These are phyloP conservation scores for Rubroboletus satanas DNA, from an alignment of 768 basidiomycete genomes.

Conservation along the genomic window DNA sequence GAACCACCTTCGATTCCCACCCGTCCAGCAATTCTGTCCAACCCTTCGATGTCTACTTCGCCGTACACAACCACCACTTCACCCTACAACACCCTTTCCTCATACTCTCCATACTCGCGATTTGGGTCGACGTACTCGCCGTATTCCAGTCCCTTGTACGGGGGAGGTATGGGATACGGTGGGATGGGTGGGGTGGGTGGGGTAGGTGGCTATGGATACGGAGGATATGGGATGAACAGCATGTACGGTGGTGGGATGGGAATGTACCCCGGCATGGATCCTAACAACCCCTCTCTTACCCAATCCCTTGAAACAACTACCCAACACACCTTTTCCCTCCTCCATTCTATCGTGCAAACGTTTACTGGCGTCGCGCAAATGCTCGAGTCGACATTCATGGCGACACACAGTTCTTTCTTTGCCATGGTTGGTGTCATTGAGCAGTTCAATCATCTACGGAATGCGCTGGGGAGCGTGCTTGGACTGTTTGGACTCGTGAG, in stretches of 20 bases:
- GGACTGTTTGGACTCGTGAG: constrained; percentile 86
- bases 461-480: constrained; percentile 90
- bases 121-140: constrained; percentile 35
- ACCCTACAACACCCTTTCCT: constrained; percentile 43
- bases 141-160: constrained; percentile 30
- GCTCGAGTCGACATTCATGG: constrained; percentile 97
- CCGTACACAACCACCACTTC: constrained; percentile 39
- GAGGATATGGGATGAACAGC: constrained; percentile 50
- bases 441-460: constrained; percentile 86
- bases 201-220: constrained; percentile 38
- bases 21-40: constrained; percentile 52
- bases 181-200: constrained; percentile 24
- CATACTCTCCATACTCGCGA: constrained; percentile 44
- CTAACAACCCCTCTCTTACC: constrained; percentile 62
- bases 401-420: constrained; percentile 92
- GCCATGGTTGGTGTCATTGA: constrained; percentile 97
- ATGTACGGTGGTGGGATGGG: constrained; percentile 40
- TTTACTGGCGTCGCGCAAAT: constrained; percentile 95
- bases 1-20: constrained; percentile 52
- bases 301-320: constrained; percentile 89
- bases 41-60: constrained; percentile 34
- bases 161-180: constrained; percentile 37
- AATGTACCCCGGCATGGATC: constrained; percentile 41
- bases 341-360: constrained; percentile 94
- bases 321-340: constrained; percentile 85